phyloP scores from a whole-genome alignment of 2,329 filamentous ascomycete species.

The Claviceps paspali region DNA sequence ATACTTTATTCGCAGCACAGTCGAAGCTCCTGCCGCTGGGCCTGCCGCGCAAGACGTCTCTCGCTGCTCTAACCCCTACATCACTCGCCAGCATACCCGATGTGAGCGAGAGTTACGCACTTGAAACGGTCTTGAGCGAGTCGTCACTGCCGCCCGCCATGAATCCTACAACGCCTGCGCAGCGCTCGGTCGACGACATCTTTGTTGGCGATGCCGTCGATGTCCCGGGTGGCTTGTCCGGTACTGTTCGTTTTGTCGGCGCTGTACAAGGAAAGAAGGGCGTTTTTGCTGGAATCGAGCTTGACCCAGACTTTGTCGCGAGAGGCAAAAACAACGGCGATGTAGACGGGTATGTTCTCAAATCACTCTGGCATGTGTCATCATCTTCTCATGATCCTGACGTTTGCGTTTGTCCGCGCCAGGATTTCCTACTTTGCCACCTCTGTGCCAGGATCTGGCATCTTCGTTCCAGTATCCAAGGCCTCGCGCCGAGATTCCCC shows the following conservation, averaged over 20 bases:
- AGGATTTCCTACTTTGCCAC: conserved; percentile 72
- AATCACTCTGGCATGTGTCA: background rate
- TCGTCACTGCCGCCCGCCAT: conserved; percentile 18
- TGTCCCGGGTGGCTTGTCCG: conserved; percentile 85
- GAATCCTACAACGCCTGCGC: conserved; percentile 39
- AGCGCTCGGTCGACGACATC: conserved; percentile 36
- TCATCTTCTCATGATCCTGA: background rate
- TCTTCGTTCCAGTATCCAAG: conserved; percentile 81
- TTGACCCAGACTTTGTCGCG: conserved; percentile 62
- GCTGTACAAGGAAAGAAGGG: conserved; percentile 79
- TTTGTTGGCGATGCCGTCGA: conserved; percentile 74
- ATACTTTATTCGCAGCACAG: conserved; percentile 33
- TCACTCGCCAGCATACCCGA: conserved; percentile 52
- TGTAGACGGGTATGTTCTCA: conserved; percentile 63
- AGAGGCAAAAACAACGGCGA: conserved; percentile 93
- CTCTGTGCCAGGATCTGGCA: conserved; percentile 63
- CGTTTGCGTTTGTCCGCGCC: conserved; percentile 5
- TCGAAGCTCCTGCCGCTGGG: conserved; percentile 30
- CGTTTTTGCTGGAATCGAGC: conserved; percentile 81
- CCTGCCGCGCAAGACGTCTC: conserved; percentile 54
- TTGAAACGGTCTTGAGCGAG: conserved; percentile 34
- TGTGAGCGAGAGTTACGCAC: conserved; percentile 47
- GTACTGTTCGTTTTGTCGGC: conserved; percentile 79
- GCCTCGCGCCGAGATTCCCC: conserved; percentile 51
- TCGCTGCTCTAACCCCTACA: conserved; percentile 50